phyloP scores from a whole-genome alignment of 768 basidiomycete species.

The Russula lepida region DNA sequence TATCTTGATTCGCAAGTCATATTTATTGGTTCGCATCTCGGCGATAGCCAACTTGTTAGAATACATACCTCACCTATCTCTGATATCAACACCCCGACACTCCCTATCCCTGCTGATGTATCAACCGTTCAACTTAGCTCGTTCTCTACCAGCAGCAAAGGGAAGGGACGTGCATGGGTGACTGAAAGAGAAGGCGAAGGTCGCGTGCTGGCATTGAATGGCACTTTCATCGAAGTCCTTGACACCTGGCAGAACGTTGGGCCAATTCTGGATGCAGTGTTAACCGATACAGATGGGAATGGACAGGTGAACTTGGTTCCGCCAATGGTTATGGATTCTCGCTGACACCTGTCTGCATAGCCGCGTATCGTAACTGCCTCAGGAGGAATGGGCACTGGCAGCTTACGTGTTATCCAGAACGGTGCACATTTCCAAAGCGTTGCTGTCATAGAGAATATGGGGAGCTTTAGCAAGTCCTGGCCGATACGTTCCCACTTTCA shows the following conservation, averaged over 20 bases:
- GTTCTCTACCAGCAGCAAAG: constrained; percentile 31
- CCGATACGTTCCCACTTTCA: constrained; percentile 41
- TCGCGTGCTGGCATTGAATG: constrained; percentile 30
- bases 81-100: constrained; percentile 33
- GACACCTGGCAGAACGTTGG: constrained; percentile 69
- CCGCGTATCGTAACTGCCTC: constrained; percentile 82
- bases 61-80: constrained; percentile 43
- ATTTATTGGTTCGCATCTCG: constrained; percentile 75
- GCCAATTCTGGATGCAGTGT: constrained; percentile 72
- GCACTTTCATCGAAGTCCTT: constrained; percentile 52
- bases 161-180: constrained; percentile 31
- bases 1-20: constrained; percentile 63
- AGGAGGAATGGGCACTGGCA: constrained; percentile 69
- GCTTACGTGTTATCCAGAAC: constrained; percentile 66
- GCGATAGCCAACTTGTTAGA: constrained; percentile 69
- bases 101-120: constrained; percentile 46
- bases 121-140: constrained; percentile 33
- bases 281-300: constrained; percentile 63
- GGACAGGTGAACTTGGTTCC: constrained; percentile 43
- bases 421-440: constrained; percentile 73
- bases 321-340: background rate
- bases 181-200: constrained; percentile 33
- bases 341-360: constrained; percentile 29
- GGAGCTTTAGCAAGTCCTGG: constrained; percentile 54
- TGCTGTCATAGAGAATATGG: constrained; percentile 49